phyloP scores from a whole-genome alignment of 345 rosid species.

The Dipteronia dyeriana region DNA sequence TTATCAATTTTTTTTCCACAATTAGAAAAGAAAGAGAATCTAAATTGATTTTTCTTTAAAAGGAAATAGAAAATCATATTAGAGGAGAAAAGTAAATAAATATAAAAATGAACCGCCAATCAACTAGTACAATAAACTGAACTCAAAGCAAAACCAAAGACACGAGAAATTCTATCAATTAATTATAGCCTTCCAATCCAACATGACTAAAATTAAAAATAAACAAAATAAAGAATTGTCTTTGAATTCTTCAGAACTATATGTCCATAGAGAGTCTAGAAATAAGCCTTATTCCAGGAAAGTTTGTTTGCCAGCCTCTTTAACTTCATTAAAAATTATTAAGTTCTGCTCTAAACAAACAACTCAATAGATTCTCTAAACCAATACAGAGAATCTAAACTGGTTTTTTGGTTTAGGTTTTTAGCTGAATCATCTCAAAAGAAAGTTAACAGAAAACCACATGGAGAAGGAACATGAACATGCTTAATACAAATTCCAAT shows the following conservation, averaged over 20 bases:
- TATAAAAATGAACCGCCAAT: not conserved
- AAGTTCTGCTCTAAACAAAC: not conserved
- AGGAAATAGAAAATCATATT: not conserved
- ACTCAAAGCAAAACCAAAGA: not conserved
- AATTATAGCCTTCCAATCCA: not conserved
- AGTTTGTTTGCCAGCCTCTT: too few relatives aligned
- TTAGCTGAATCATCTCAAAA: not conserved
- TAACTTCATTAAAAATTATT: not conserved
- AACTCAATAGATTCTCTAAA: not conserved
- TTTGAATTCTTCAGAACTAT: not conserved
- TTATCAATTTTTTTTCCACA: not conserved
- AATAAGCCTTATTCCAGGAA: not conserved
- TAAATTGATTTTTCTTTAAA: not conserved
- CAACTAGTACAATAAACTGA: not conserved
- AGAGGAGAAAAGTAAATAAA: not conserved
- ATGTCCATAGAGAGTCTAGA: not conserved
- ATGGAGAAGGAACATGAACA: slow-evolving; percentile 3
- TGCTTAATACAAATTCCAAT: not conserved
- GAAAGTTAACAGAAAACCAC: not conserved
- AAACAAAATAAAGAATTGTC: not conserved
- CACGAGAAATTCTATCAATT: not conserved
- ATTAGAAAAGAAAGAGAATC: not conserved
- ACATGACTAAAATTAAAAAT: not conserved
- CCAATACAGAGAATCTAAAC: not conserved
- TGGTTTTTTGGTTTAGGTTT: not conserved